Evolutionary conservation across 768 basidiomycete genomes (phyloP).

Genomic region (Tulasnella calospora): DNA sequence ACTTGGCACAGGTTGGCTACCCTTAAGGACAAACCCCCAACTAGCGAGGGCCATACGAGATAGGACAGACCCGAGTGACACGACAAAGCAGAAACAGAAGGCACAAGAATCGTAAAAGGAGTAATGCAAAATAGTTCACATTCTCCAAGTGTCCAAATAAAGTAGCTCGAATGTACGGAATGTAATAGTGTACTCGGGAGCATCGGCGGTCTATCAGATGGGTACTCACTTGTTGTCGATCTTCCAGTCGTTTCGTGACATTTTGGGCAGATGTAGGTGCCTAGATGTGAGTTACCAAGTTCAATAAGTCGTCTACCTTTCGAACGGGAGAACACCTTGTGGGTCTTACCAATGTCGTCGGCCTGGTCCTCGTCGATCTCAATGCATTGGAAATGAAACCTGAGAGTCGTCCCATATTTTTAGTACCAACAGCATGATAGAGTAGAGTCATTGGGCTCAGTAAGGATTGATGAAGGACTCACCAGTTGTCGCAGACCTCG

Average conservation of each 20-base stretch:
- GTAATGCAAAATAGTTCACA: conserved; percentile 5
- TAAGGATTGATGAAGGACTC: conserved; percentile 29
- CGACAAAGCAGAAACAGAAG: not conserved
- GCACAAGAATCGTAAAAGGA: not conserved
- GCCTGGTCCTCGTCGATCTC: conserved; percentile 58
- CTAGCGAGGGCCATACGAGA: not conserved
- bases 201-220: not conserved
- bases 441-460: conserved; percentile 13
- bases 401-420: conserved; percentile 34
- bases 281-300: conserved; percentile 36
- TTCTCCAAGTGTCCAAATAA: conserved; percentile 1
- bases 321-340: not conserved
- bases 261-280: conserved; percentile 52
- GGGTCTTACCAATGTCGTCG: conserved; percentile 68
- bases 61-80: not conserved
- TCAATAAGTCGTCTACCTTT: not conserved
- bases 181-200: not conserved
- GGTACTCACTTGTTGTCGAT: conserved; percentile 72
- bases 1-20: not conserved
- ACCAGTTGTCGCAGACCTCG: conserved; percentile 69
- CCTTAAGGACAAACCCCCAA: not conserved
- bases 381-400: conserved; percentile 83
- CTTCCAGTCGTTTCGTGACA: conserved; percentile 60
- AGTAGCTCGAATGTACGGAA: conserved; percentile 1
- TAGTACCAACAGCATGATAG: conserved; percentile 7